Evolutionary conservation across 2,329 filamentous ascomycete species (phyloP).

Genomic region (Aureobasidium namibiae): DNA sequence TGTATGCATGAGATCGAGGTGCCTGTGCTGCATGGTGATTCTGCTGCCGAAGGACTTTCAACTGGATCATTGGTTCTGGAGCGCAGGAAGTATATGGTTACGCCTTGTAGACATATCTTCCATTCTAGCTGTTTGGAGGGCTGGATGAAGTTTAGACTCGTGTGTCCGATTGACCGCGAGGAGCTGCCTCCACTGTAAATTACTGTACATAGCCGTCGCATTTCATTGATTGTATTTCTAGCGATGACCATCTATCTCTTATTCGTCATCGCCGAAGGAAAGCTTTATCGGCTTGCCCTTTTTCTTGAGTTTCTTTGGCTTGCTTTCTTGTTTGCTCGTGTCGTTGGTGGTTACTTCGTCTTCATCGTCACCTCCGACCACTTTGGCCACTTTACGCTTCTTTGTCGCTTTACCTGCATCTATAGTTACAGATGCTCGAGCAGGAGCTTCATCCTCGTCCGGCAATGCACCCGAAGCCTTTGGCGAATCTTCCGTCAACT

Average conservation of each 20-base stretch:
- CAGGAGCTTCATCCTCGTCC: constrained; percentile 15
- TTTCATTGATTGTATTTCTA: not conserved
- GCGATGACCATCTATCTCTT: not conserved
- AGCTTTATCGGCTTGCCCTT: constrained; percentile 17
- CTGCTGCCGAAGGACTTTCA: not conserved
- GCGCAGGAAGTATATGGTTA: constrained; percentile 88
- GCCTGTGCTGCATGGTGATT: constrained; percentile 57
- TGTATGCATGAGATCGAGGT: constrained; percentile 90
- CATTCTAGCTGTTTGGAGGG: constrained; percentile 86
- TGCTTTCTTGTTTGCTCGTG: not conserved
- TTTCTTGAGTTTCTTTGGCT: constrained; percentile 19
- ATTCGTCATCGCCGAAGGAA: constrained; percentile 16
- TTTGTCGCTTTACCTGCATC: constrained; percentile 18
- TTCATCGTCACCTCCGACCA: constrained; percentile 25
- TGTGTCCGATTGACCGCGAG: constrained; percentile 93
- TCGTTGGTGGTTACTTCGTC: constrained; percentile 13
- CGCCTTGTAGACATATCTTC: constrained; percentile 92
- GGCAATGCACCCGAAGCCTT: constrained; percentile 21
- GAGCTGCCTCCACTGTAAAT: constrained; percentile 70
- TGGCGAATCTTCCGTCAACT: constrained; percentile 15
- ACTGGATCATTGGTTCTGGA: constrained; percentile 57
- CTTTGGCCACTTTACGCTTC: constrained; percentile 30
- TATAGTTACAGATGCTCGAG: not conserved
- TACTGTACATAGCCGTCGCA: not conserved
- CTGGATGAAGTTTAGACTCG: constrained; percentile 88